phyloP scores from a whole-genome alignment of 2,329 filamentous ascomycete species.

The Pseudogymnoascus sp. region DNA sequence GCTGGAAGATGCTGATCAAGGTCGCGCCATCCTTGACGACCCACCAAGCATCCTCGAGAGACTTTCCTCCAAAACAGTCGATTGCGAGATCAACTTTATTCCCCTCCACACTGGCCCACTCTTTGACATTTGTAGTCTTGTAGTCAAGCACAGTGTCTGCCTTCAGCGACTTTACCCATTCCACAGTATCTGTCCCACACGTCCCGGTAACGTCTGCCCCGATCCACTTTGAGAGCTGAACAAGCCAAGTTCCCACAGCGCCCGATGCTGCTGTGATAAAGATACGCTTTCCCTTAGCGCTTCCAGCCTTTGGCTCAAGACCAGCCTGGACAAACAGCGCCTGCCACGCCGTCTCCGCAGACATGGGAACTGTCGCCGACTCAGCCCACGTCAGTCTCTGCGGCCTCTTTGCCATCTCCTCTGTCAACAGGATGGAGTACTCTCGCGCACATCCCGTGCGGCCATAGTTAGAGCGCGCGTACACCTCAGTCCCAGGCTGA shows the following conservation, averaged over 20 bases:
- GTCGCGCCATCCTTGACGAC: constrained; percentile 31
- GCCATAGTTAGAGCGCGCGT: constrained; percentile 30
- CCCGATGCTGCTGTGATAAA: constrained; percentile 39
- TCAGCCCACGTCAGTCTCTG: constrained; percentile 30
- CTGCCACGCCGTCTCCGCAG: constrained; percentile 38
- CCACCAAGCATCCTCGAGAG: constrained; percentile 37
- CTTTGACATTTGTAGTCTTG: constrained; percentile 25
- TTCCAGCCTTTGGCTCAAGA: constrained; percentile 18
- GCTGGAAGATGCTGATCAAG: constrained; percentile 35
- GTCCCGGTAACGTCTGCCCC: constrained; percentile 35
- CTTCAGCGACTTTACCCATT: constrained; percentile 34
- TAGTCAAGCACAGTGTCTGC: constrained; percentile 38
- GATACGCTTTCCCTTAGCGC: constrained; percentile 30
- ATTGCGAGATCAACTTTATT: constrained; percentile 37
- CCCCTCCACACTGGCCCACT: constrained; percentile 28
- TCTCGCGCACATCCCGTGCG: constrained; percentile 34
- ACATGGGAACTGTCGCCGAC: constrained; percentile 34
- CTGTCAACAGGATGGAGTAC: constrained; percentile 29
- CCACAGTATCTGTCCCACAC: constrained; percentile 33
- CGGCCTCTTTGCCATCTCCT: constrained; percentile 33
- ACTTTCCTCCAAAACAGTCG: constrained; percentile 37
- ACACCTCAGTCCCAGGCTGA: constrained; percentile 33
- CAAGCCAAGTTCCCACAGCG: constrained; percentile 37
- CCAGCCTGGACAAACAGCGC: constrained; percentile 34
- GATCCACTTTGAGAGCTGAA: constrained; percentile 34